Evolutionary conservation across 768 basidiomycete genomes (phyloP).

Genomic region (Agrocybe praecox): DNA sequence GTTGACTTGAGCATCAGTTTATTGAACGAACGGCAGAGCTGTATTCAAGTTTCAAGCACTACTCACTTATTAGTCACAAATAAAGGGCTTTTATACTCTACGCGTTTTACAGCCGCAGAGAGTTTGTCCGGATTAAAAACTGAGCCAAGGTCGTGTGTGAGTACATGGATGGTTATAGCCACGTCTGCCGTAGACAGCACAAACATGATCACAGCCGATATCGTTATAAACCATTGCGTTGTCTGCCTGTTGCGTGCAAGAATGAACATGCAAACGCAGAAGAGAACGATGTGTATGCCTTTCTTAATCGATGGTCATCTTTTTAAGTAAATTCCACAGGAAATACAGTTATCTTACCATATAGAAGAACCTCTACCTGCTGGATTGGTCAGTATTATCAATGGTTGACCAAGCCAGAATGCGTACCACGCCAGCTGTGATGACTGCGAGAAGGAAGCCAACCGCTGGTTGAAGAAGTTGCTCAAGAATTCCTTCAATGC

Average conservation of each 20-base stretch:
- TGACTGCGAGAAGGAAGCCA: conserved; percentile 1
- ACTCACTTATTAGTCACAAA: conserved; percentile 10
- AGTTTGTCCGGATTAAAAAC: not conserved
- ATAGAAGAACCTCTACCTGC: conserved; percentile 5
- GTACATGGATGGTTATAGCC: conserved; percentile 3
- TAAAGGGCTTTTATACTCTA: conserved; percentile 1
- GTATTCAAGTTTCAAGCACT: too few relatives aligned
- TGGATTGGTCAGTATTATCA: not conserved
- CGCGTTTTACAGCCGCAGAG: not conserved
- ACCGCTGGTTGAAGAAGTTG: not conserved
- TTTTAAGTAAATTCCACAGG: not conserved
- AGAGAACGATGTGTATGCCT: conserved; percentile 8
- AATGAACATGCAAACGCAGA: too few relatives aligned
- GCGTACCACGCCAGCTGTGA: conserved; percentile 4
- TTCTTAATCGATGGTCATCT: too few relatives aligned
- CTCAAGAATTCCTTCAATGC: not conserved
- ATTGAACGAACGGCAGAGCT: not conserved
- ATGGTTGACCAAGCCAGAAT: not conserved
- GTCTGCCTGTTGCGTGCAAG: conserved; percentile 2
- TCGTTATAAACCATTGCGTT: conserved; percentile 5
- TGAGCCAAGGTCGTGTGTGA: conserved; percentile 4
- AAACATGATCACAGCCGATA: conserved; percentile 8
- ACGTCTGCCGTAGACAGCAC: too few relatives aligned
- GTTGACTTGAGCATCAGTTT: not conserved
- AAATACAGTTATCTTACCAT: not conserved